Percentiles rank a stretch among this genome's conserved stretches.
Conservation (phyloP, 2,329 filamentous ascomycete species). For the Fusarium sambucinum region DNA sequence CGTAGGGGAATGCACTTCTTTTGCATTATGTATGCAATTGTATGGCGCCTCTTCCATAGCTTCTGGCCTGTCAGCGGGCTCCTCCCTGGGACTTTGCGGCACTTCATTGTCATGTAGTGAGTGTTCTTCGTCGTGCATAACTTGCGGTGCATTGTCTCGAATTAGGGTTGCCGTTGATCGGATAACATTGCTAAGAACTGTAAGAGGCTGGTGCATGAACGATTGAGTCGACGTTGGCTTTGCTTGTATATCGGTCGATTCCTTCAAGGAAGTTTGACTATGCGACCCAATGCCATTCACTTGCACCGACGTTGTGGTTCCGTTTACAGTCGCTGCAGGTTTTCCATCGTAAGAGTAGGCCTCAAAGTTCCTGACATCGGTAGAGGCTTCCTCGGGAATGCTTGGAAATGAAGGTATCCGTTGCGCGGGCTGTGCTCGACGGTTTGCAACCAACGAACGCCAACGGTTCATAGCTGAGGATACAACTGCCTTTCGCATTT, state of each 20-base stretch:
- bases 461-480: constrained; percentile 44
- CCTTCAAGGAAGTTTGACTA: constrained; percentile 16
- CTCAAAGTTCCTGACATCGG: constrained; percentile 32
- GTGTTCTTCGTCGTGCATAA: constrained; percentile 2
- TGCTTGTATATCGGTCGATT: constrained; percentile 3
- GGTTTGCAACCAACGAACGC: constrained; percentile 41
- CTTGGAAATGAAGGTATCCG: constrained; percentile 27
- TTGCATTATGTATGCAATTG: background rate
- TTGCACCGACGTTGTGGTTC: constrained; percentile 3
- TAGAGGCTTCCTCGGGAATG: constrained; percentile 30
- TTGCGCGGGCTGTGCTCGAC: constrained; percentile 21
- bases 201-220: constrained; percentile 24
- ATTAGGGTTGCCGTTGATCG: constrained; percentile 22
- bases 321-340: constrained; percentile 13
- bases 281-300: constrained; percentile 25
- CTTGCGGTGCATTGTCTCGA: constrained; percentile 3
- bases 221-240: constrained; percentile 20
- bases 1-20: constrained; percentile 10
- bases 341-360: constrained; percentile 14
- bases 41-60: constrained; percentile 12
- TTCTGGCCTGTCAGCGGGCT: background rate
- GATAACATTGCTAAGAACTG: constrained; percentile 18
- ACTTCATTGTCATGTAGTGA: constrained; percentile 6
- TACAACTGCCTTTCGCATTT: constrained; percentile 39
- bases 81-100: constrained; percentile 8